These are phyloP conservation scores for Lipomyces kockii DNA, from an alignment of 805 yeast genomes.

Conservation along the genomic window DNA sequence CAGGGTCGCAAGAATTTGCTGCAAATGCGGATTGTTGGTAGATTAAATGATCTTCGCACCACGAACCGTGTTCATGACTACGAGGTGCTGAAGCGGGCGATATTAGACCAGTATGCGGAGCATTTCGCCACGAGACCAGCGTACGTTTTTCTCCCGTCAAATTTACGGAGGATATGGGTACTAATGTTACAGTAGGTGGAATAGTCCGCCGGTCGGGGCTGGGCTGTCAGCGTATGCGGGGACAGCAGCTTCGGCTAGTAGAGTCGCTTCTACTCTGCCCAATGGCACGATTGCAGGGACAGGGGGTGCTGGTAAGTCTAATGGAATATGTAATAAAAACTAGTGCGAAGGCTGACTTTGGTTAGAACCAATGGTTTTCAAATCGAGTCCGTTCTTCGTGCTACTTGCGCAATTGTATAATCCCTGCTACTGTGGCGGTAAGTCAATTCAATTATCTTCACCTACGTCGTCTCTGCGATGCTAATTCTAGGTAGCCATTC, in stretches of 20 bases:
- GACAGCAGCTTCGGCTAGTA: background rate
- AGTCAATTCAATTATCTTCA: conserved; percentile 1
- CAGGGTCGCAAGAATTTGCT: conserved; percentile 68
- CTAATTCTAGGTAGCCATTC: conserved; percentile 4
- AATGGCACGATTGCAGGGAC: background rate
- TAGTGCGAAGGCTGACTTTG: background rate
- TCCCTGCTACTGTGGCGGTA: conserved; percentile 32
- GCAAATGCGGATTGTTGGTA: conserved; percentile 57
- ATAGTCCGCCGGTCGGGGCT: background rate
- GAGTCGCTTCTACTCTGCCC: background rate
- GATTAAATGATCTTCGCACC: conserved; percentile 42
- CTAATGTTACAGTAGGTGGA: background rate
- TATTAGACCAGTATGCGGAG: conserved; percentile 18
- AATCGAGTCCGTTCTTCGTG: conserved; percentile 41
- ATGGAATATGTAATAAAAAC: background rate
- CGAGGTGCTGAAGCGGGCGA: conserved; percentile 7
- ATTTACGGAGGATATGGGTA: background rate
- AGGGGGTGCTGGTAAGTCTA: background rate
- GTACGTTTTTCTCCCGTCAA: conserved; percentile 8
- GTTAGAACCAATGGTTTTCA: conserved; percentile 27
- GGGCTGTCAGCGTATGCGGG: background rate
- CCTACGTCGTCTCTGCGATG: background rate
- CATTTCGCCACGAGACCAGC: conserved; percentile 12
- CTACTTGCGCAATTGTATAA: conserved; percentile 28
- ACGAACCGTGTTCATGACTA: conserved; percentile 11